Evolutionary conservation across 306 rosid genomes (phyloP).

Genomic region (Leucaena leucocephala): DNA sequence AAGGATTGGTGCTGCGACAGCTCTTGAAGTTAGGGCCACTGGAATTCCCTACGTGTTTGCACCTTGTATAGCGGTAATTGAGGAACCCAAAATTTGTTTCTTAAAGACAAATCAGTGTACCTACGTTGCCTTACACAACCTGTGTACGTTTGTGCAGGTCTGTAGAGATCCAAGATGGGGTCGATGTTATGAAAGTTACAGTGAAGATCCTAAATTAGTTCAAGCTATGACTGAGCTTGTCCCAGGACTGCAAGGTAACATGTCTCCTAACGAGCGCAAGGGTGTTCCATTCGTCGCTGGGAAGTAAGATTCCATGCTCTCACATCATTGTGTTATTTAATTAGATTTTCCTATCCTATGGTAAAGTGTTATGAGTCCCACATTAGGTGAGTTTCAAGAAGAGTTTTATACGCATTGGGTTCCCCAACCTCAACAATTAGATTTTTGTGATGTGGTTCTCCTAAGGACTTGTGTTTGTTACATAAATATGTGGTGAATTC

Average conservation of each 20-base stretch:
- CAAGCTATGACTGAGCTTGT: slow-evolving; percentile 52
- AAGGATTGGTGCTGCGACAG: slow-evolving; percentile 58
- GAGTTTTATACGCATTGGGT: too few species aligned
- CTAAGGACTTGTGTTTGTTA: too few species aligned
- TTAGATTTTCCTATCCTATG: neutral
- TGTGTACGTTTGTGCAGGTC: slow-evolving; percentile 39
- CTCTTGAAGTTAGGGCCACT: slow-evolving; percentile 61
- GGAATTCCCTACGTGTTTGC: slow-evolving; percentile 54
- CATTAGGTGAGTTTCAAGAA: too few species aligned
- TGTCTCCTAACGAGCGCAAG: slow-evolving; percentile 36
- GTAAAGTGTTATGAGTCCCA: too few species aligned
- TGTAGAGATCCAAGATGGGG: slow-evolving; percentile 70
- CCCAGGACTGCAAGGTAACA: slow-evolving; percentile 52
- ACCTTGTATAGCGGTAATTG: slow-evolving; percentile 56
- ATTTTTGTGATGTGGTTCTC: too few species aligned
- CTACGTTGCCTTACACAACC: neutral
- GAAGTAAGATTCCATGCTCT: slow-evolving; percentile 40
- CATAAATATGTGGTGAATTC: neutral
- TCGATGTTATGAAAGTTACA: slow-evolving; percentile 58
- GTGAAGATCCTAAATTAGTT: slow-evolving; percentile 52
- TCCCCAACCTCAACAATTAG: too few species aligned
- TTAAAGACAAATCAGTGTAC: neutral
- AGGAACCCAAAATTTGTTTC: neutral
- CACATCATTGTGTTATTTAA: neutral
- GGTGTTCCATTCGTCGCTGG: slow-evolving; percentile 51